A percentile compares a stretch with the other conserved stretches of the same genome.
phyloP scores from a whole-genome alignment of 352 stramenopile genomes.

The Globisporangium ultimum region DNA sequence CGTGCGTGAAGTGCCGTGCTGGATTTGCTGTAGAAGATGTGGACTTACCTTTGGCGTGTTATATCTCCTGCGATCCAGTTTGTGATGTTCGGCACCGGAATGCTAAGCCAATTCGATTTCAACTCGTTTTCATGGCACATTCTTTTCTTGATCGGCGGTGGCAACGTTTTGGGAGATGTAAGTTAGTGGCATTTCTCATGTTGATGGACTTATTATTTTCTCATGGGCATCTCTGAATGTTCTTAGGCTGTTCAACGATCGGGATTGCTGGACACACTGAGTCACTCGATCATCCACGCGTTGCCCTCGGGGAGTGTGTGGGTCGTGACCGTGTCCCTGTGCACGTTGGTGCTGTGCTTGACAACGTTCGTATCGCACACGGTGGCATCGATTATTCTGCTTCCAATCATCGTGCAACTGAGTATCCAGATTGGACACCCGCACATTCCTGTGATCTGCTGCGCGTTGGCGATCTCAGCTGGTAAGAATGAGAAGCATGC shows the following conservation, averaged over 20 bases:
- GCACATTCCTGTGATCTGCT: constrained; percentile 85
- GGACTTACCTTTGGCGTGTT: not conserved
- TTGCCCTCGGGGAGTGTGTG: constrained; percentile 80
- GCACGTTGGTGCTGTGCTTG: constrained; percentile 79
- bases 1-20: not conserved
- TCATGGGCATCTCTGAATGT: not conserved
- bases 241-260: constrained; percentile 77
- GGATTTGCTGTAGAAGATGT: not conserved
- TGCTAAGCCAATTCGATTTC: constrained; percentile 91
- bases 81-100: constrained; percentile 85
- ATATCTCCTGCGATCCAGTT: constrained; percentile 34
- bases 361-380: constrained; percentile 94
- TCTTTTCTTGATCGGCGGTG: constrained; percentile 89
- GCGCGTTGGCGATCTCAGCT: constrained; percentile 83
- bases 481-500: constrained; percentile 31
- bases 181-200: constrained; percentile 6
- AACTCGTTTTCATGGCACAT: constrained; percentile 95
- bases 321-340: constrained; percentile 85
- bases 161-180: constrained; percentile 90
- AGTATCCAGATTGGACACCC: constrained; percentile 83
- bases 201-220: not conserved
- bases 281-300: constrained; percentile 76
- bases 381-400: constrained; percentile 89
- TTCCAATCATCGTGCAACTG: constrained; percentile 91
- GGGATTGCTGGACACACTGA: constrained; percentile 77